phyloP scores from a whole-genome alignment of 345 rosid genomes.

The Salix suchowensis region DNA sequence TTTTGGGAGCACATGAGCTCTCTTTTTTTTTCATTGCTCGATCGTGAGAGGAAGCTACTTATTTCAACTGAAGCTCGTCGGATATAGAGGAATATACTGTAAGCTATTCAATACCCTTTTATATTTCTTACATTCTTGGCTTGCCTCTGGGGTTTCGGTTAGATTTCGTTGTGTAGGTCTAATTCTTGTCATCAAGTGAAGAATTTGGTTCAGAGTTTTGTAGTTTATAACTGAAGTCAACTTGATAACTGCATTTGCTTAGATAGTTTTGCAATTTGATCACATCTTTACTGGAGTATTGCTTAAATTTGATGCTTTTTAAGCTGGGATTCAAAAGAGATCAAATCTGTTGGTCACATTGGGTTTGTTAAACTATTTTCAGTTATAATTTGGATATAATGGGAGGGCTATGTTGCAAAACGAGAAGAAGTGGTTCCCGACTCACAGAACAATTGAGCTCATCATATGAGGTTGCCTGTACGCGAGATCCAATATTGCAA shows the following conservation, averaged over 20 bases:
- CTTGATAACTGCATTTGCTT: neutral
- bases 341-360: too few relatives aligned
- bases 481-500: slow-evolving; percentile 53
- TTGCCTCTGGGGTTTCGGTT: neutral
- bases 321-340: too few relatives aligned
- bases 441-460: slow-evolving; percentile 48
- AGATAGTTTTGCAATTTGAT: too few relatives aligned
- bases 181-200: neutral
- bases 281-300: neutral
- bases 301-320: neutral
- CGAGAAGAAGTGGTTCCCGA: neutral
- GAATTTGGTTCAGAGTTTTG: neutral
- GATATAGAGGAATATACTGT: neutral
- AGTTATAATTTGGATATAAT: too few relatives aligned
- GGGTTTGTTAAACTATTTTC: too few relatives aligned
- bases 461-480: slow-evolving; percentile 69
- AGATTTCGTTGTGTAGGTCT: neutral
- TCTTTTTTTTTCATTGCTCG: neutral
- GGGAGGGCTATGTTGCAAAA: too few relatives aligned
- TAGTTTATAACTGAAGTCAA: neutral
- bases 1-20: neutral
- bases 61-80: neutral
- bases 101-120: neutral
- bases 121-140: neutral
- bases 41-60: neutral